Evolutionary conservation across 2,329 filamentous ascomycete species (phyloP), one percentile per base, ranked within the genome.

Genomic region (Scedosporium apiospermum): DNA sequence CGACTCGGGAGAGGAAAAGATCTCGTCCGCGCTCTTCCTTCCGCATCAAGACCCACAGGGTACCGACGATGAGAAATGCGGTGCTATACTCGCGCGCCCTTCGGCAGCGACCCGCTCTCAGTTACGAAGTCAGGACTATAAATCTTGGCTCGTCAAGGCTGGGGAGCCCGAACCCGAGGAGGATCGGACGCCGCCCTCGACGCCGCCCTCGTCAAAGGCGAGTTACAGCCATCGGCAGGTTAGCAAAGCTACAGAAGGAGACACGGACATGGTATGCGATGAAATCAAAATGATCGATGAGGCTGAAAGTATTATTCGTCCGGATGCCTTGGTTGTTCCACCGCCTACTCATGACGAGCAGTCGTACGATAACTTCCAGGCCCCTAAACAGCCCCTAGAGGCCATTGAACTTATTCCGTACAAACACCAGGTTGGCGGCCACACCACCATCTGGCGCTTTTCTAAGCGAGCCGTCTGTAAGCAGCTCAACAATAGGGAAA

Each of bases 371-470:
- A 57, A 34, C 16, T 66, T 68, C 49, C 57, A 65, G 64, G 62
- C 64, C 62, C 63, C 81, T 66, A 78, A 82, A 72, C 74, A 82
- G 67, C 91, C 93, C 3, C 80, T 96, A 30, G 91, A 93, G 66
- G 93, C 93, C 34, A 96, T 99, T 67, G 93, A 98, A 74, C 81
- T 99, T 64, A 96, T 97, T 70, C 95, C 95, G 1, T 99, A 97
- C 76, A 91, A 91, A 67, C 95, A 99, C 75, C 95, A 99, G 75
- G 95, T 99, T 62, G 95, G 95, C 64, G 95, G 95, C 0, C 95
- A 99, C 73, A 97, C 92, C 6, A 97, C 93, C 0, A 84, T 99
- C 42, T 99, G 96, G 83, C 88, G 93, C 51, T 98, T 99, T 72
- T 98, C 95, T 18, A 88, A 91, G 67, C 86, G 93, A 69, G 95